Percentiles rank a stretch among this genome's conserved stretches.
phyloP scores from a whole-genome alignment of 164 flowering plant genomes.

The Euptelea pleiosperma region DNA sequence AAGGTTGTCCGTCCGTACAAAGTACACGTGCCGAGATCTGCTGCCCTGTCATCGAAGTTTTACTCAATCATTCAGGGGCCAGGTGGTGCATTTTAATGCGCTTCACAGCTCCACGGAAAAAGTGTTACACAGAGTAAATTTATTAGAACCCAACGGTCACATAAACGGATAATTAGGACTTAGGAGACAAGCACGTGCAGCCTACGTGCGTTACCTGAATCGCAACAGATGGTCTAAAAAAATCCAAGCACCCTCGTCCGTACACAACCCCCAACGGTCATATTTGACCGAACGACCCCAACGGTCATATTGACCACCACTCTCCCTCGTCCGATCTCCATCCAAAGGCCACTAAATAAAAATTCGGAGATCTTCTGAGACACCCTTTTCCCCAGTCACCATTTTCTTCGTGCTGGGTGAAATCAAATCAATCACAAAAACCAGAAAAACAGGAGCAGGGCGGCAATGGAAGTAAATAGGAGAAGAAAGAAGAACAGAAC shows the following conservation, averaged over 20 bases:
- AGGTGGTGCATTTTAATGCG: no score
- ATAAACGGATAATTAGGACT: slow-evolving; percentile 18
- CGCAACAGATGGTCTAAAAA: no score
- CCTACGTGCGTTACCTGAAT: slow-evolving; percentile 22
- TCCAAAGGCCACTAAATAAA: slow-evolving; percentile 37
- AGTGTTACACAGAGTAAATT: no score
- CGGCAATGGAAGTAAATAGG: slow-evolving; percentile 15
- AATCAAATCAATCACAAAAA: slow-evolving; percentile 26
- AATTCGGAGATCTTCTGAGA: slow-evolving; percentile 13
- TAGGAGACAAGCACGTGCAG: slow-evolving; percentile 29
- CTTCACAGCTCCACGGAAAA: no score
- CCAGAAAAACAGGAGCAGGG: slow-evolving; percentile 20
- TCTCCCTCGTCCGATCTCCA: slow-evolving; percentile 38
- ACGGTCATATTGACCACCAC: slow-evolving; percentile 64
- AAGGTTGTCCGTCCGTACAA: no score
- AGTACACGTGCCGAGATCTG: no score
- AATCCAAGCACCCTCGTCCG: slow-evolving; percentile 23
- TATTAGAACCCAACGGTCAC: slow-evolving; percentile 38
- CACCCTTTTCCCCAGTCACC: slow-evolving; percentile 19
- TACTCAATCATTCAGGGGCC: no score
- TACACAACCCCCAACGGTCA: slow-evolving; percentile 33
- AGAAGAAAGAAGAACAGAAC: slow-evolving; percentile 7
- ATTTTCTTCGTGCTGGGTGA: slow-evolving; percentile 16
- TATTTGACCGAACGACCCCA: slow-evolving; percentile 24
- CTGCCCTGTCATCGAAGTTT: no score